These are phyloP conservation scores for Solanum clarkiae DNA, from an alignment of 257 asterid species.

Conservation along the genomic window DNA sequence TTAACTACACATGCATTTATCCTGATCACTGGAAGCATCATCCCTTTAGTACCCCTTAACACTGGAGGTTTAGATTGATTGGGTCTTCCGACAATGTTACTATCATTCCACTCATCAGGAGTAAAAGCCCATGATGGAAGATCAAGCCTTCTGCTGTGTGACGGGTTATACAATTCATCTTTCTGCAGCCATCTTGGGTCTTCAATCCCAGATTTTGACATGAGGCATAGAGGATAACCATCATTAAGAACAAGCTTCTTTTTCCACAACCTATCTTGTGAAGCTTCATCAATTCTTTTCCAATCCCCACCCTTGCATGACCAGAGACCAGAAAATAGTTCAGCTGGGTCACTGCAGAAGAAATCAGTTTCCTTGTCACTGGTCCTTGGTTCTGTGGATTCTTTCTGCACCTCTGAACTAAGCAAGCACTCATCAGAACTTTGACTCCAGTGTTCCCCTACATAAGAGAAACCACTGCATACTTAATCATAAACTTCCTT, in stretches of 20 bases:
- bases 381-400: slow-evolving; percentile 33
- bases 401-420: slow-evolving; percentile 25
- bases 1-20: slow-evolving; percentile 95
- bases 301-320: slow-evolving; percentile 94
- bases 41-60: slow-evolving; percentile 63
- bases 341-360: slow-evolving; percentile 28
- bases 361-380: slow-evolving; percentile 37
- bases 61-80: slow-evolving; percentile 34
- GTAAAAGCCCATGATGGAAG: slow-evolving; percentile 88
- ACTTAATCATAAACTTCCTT: not conserved
- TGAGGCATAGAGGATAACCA: slow-evolving; percentile 83
- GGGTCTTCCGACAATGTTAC: slow-evolving; percentile 26
- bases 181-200: slow-evolving; percentile 82
- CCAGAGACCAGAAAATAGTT: slow-evolving; percentile 63
- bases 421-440: slow-evolving; percentile 9
- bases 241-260: slow-evolving; percentile 77
- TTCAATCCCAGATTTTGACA: slow-evolving; percentile 74
- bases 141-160: slow-evolving; percentile 72
- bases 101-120: slow-evolving; percentile 71
- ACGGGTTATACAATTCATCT: slow-evolving; percentile 66
- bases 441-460: slow-evolving; percentile 29
- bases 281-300: slow-evolving; percentile 76
- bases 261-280: slow-evolving; percentile 58
- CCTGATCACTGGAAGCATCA: slow-evolving; percentile 84
- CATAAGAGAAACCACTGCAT: slow-evolving; percentile 32